Conservation (phyloP, 2,329 filamentous ascomycete species). For the Escovopsis sp. region DNA sequence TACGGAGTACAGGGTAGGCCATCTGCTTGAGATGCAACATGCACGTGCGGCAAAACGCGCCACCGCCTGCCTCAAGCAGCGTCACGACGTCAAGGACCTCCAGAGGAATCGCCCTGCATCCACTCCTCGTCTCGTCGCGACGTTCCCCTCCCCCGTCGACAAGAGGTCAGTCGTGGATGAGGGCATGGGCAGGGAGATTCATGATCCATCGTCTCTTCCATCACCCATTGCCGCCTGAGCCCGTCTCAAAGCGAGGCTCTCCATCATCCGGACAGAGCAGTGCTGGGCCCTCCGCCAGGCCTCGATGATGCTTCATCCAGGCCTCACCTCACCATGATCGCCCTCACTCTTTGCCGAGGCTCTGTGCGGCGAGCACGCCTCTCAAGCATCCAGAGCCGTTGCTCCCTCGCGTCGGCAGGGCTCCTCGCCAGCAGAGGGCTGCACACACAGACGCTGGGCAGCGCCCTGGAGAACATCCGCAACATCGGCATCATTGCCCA, state of each 20-base stretch:
- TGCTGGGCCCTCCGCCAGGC: background rate
- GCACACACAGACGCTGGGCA: background rate
- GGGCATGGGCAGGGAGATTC: no score
- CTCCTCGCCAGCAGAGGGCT: background rate
- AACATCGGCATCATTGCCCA: slow-evolving; percentile 99
- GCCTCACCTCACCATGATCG: slow-evolving; percentile 6
- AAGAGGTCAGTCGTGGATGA: no score
- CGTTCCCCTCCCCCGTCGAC: no score
- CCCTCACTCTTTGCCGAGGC: slow-evolving; percentile 5
- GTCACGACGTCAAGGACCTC: background rate
- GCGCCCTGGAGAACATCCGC: slow-evolving; percentile 41
- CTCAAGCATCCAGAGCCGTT: background rate
- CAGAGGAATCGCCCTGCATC: background rate
- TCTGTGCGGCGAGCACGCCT: slow-evolving; percentile 1
- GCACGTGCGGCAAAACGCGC: no score
- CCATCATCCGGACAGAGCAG: no score
- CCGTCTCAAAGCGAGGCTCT: no score
- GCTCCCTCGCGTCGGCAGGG: background rate
- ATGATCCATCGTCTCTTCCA: no score
- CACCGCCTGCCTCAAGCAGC: background rate
- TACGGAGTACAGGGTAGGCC: no score
- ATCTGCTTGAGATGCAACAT: no score
- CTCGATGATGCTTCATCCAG: background rate
- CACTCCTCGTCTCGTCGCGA: background rate
- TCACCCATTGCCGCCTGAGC: no score